Conservation (phyloP, 1,139 yeast genomes). For the Meyerozyma elateridarum region DNA sequence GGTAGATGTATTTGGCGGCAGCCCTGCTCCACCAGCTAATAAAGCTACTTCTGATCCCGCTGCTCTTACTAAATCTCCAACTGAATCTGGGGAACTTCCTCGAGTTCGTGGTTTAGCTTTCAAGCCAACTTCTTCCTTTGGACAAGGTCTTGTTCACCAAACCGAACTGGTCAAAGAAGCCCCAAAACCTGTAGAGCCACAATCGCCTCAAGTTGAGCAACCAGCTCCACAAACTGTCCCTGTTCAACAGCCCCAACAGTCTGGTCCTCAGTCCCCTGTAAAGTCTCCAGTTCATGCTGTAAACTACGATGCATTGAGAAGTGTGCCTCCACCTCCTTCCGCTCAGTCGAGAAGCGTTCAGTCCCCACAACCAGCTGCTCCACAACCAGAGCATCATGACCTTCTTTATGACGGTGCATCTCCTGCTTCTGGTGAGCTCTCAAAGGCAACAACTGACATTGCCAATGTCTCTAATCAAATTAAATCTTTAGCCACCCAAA, state of each 20-base stretch:
- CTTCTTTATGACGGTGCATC: slow-evolving; percentile 49
- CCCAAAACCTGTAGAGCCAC: too few species aligned
- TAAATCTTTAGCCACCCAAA: slow-evolving; percentile 71
- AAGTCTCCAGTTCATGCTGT: too few species aligned
- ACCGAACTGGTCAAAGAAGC: not conserved
- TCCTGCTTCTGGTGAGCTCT: slow-evolving; percentile 60
- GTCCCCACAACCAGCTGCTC: slow-evolving; percentile 10
- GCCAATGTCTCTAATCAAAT: slow-evolving; percentile 87
- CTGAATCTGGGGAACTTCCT: slow-evolving; percentile 26
- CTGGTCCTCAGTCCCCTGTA: slow-evolving; percentile 6
- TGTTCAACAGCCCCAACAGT: slow-evolving; percentile 9
- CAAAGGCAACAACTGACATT: slow-evolving; percentile 78
- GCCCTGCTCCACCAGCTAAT: slow-evolving; percentile 16
- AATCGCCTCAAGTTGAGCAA: not conserved
- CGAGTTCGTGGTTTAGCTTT: slow-evolving; percentile 36
- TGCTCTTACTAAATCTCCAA: slow-evolving; percentile 19
- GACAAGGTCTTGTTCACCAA: slow-evolving; percentile 52
- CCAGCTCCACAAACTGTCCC: slow-evolving; percentile 9
- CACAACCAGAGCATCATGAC: slow-evolving; percentile 35
- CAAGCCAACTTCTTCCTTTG: slow-evolving; percentile 65
- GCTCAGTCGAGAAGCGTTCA: slow-evolving; percentile 13
- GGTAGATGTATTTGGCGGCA: slow-evolving; percentile 50
- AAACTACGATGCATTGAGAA: slow-evolving; percentile 45
- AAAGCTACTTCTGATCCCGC: slow-evolving; percentile 8
- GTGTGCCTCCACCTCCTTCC: slow-evolving; percentile 45